Evolutionary conservation across 257 asterid genomes (phyloP).

Genomic region (Plantago ovata): DNA sequence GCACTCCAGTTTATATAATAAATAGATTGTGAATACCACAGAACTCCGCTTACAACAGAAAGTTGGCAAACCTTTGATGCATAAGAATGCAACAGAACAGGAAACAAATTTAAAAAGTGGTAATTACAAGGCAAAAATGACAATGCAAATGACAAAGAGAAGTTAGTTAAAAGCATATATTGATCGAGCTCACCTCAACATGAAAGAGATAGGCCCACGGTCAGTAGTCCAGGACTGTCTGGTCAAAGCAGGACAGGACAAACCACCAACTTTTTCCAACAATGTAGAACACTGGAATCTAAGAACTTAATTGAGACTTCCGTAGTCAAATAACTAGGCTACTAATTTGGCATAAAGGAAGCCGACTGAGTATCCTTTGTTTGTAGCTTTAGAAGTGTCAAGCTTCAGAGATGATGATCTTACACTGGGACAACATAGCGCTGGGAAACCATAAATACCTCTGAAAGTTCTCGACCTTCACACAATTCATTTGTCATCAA

Average conservation of each 20-base stretch:
- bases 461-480: neutral
- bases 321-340: neutral
- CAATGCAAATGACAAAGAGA: constrained; percentile 10
- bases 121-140: too few relatives aligned
- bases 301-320: neutral
- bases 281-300: neutral
- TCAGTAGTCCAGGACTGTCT: too few relatives aligned
- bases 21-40: too few relatives aligned
- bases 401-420: neutral
- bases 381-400: constrained; percentile 11
- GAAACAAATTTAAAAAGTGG: too few relatives aligned
- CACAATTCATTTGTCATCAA: neutral
- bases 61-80: too few relatives aligned
- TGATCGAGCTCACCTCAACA: neutral
- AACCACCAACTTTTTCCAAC: neutral
- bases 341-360: constrained; percentile 6
- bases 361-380: constrained; percentile 7
- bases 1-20: neutral
- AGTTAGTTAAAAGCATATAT: constrained; percentile 10
- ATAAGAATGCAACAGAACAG: too few relatives aligned
- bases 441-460: constrained; percentile 6
- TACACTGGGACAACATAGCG: neutral
- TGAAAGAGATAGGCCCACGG: too few relatives aligned
- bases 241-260: constrained; percentile 14
- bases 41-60: neutral